Evolutionary conservation across 164 flowering plant genomes (phyloP), one percentile per base, ranked within the genome.

Genomic region (Chimonanthus praecox): DNA sequence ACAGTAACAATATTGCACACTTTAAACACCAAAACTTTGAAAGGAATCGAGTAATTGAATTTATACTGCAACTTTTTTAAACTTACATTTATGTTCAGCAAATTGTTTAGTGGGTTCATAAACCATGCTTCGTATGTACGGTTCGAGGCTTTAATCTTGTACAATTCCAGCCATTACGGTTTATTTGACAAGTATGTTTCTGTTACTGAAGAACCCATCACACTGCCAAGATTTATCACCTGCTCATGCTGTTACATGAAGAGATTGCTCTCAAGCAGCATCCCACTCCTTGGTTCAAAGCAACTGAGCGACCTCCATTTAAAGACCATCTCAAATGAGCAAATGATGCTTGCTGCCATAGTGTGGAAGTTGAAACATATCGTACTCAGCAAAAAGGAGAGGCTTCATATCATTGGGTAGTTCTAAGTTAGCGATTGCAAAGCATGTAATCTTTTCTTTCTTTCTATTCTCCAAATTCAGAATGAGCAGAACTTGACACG

Each of bases 101-200:
- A 63, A 63, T 16, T 63, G 65, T 63, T 21, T 33, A 16, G 7
- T 4, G 20, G 44, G 65, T 18, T 21, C 44, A 5, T 3, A 63
- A 63, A 21, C 65, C 43, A 3, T 21, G 7, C 65, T 63, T 21
- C 10, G 60, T 15, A 68, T 54, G 11, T 64, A 68, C 74, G 69
- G 78, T 75, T 54, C 16, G 1, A 33, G 33, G 33, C 72, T 18
- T 70, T 21, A 72, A 16, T 69, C 45, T 70, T 79, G 73, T 75
- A 79, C 78, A 79, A 70, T 71, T 75, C 70, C 8, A 64, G 73
- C 72, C 73, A 62, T 75, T 65, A 64, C 78, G 58, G 5, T 65
- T 71, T 68, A 51, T 72, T 72, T 61, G 51, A 64, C 60, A 64
- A 15, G 20, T 64, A 15, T n/a, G 6, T 16, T n/a, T 78, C 51